phyloP scores from a whole-genome alignment of 805 yeast species.

The Kazachstania taianensis region DNA sequence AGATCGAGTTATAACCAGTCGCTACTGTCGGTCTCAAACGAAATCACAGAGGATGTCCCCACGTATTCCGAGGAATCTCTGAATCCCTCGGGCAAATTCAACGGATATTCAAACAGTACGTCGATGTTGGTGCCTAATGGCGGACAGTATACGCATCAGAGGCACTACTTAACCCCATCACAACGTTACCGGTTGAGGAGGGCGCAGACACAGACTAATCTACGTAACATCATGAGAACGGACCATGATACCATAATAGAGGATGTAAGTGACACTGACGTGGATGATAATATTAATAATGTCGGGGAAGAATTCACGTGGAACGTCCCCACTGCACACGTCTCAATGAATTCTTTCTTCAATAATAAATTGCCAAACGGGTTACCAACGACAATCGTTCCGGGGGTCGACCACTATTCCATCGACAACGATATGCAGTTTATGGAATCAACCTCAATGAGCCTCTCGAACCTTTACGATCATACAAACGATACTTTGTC shows the following conservation, averaged over 20 bases:
- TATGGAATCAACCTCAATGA: slow-evolving; percentile 26
- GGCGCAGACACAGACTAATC: slow-evolving; percentile 25
- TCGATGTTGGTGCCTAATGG: not conserved
- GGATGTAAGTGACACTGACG: not conserved
- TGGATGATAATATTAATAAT: slow-evolving; percentile 28
- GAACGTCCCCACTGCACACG: slow-evolving; percentile 41
- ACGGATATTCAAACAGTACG: not conserved
- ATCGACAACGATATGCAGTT: slow-evolving; percentile 16
- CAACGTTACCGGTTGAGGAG: slow-evolving; percentile 32
- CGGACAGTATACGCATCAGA: too few species aligned
- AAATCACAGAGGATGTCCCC: not conserved
- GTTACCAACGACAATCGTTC: slow-evolving; percentile 38
- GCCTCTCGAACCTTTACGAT: slow-evolving; percentile 32
- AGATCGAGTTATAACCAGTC: not conserved
- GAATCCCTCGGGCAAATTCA: too few species aligned
- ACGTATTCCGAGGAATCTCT: not conserved
- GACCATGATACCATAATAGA: slow-evolving; percentile 21
- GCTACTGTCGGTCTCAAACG: not conserved
- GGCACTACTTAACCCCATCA: slow-evolving; percentile 32
- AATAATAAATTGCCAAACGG: slow-evolving; percentile 21
- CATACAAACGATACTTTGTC: slow-evolving; percentile 27
- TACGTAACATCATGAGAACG: slow-evolving; percentile 23
- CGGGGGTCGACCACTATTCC: slow-evolving; percentile 26
- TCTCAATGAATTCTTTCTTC: slow-evolving; percentile 18
- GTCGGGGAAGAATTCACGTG: slow-evolving; percentile 27